Percentiles rank a stretch among this genome's conserved stretches.
phyloP scores from a whole-genome alignment of 306 rosid genomes.

The Amphicarpaea edgeworthii region DNA sequence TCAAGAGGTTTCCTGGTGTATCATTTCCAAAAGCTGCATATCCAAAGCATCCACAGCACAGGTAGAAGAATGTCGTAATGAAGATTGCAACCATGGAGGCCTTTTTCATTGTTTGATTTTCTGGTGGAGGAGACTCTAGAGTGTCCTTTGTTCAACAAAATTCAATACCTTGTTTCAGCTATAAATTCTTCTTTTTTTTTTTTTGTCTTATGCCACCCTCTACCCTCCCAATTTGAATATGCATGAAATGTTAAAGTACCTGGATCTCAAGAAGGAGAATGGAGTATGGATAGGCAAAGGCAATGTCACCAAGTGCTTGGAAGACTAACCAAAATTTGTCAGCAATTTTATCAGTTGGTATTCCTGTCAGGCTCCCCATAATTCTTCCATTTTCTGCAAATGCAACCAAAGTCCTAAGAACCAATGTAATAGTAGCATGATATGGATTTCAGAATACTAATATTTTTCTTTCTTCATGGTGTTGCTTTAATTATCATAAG shows the following conservation, averaged over 20 bases:
- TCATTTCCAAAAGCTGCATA: conserved; percentile 86
- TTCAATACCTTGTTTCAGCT: conserved; percentile 29
- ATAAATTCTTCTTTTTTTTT: conserved; percentile 1
- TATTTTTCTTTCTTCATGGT: neutral
- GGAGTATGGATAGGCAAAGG: conserved; percentile 85
- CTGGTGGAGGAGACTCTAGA: conserved; percentile 80
- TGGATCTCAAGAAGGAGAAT: conserved; percentile 81
- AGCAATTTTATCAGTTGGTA: conserved; percentile 50
- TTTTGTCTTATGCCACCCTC: neutral
- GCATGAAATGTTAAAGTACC: conserved; percentile 51
- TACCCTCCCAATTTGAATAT: neutral
- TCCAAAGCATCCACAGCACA: conserved; percentile 92
- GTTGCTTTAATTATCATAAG: neutral
- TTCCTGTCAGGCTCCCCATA: conserved; percentile 74
- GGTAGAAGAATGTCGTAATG: conserved; percentile 86
- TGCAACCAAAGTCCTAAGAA: conserved; percentile 31
- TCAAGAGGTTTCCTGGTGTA: conserved; percentile 89
- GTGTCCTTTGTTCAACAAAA: conserved; percentile 70
- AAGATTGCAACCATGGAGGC: conserved; percentile 69
- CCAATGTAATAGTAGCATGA: conserved; percentile 20
- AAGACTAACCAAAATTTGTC: conserved; percentile 68
- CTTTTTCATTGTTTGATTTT: conserved; percentile 84
- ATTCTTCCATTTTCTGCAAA: conserved; percentile 77
- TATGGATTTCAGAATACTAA: conserved; percentile 12
- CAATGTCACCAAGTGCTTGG: conserved; percentile 88